Evolutionary conservation across 1,284 basidiomycete genomes (phyloP), one percentile per base, ranked within the genome.

Genomic region (Vanrija sp.): DNA sequence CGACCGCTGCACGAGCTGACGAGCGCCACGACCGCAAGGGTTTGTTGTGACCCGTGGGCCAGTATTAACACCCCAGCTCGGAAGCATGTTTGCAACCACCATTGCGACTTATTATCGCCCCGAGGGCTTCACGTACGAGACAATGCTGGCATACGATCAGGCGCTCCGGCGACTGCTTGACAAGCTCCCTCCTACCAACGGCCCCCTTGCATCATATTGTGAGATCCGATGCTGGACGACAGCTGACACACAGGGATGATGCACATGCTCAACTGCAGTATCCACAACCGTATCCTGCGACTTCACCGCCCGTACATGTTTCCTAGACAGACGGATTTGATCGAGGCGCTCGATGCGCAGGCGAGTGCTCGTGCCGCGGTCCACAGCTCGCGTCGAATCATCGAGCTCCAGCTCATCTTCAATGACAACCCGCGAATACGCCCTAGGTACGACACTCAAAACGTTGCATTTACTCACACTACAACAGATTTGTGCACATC

Each of bases 221-320:
- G 12, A 28, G 26, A 14, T 26, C n/a, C 19, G 18, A 25, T 9
- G 8, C 21, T 19, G 2, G 5, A 16, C 16, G 49, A 1, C 29
- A 7, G 8, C 16, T 29, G 16, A 49, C 42, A 9, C 16, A 6
- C 49, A 56, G 59, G 62, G 62, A 58, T 61, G 62, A 53, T 64
- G 38, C 26, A 54, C 18, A 54, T 47, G 29, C n/a, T 64, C 8
- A 38, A 34, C 19, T 45, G 52, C 29, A 59, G 55, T 53, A 43
- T 66, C 6, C 49, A 59, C 54, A 63, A 66, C 45, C 60, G 64
- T 5, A 29, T 66, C 4, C 43, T 64, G 8, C 60, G 60, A 9
- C 46, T 61, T 6, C 64, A 66, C 42, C 58, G 64, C 16, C 62
- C 64, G 2, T 57, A 49, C 52, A 58, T 66, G 52, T 40, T 55